A percentile compares a stretch with the other conserved stretches of the same genome.
phyloP scores from a whole-genome alignment of 306 rosid species.

The Quercus berberidifolia region DNA sequence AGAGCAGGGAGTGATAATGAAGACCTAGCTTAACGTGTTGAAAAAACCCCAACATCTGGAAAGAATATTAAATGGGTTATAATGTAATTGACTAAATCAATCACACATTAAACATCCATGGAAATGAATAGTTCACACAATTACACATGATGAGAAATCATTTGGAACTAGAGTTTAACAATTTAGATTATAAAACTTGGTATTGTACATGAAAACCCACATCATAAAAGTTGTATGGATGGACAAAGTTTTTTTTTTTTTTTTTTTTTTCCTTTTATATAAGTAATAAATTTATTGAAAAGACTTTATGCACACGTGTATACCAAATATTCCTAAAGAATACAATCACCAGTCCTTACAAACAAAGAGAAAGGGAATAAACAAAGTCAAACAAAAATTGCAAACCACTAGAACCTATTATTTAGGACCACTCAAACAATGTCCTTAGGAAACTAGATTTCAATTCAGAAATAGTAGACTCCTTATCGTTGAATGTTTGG shows the following conservation, averaged over 20 bases:
- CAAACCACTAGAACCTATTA: too few relatives aligned
- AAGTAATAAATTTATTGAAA: too few relatives aligned
- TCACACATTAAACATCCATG: background rate
- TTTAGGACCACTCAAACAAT: too few relatives aligned
- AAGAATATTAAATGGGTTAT: slow-evolving; percentile 17
- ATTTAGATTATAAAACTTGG: background rate
- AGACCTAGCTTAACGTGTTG: slow-evolving; percentile 72
- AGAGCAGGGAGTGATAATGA: slow-evolving; percentile 80
- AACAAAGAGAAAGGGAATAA: too few relatives aligned
- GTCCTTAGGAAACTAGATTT: too few relatives aligned
- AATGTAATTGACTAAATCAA: slow-evolving; percentile 10
- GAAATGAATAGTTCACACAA: background rate
- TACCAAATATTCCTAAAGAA: too few relatives aligned
- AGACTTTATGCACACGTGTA: too few relatives aligned
- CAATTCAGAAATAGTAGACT: too few relatives aligned
- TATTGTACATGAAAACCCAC: background rate
- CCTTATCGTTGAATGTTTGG: too few relatives aligned
- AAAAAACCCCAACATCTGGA: slow-evolving; percentile 91
- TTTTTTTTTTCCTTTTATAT: background rate
- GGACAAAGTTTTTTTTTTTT: too few relatives aligned
- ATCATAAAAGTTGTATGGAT: background rate
- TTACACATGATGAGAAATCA: background rate
- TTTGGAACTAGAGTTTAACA: background rate
- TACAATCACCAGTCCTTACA: too few relatives aligned
- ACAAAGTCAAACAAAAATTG: too few relatives aligned